These are phyloP conservation scores for Plenodomus biglobosus DNA, from an alignment of 2,329 filamentous ascomycete species.

Conservation along the genomic window DNA sequence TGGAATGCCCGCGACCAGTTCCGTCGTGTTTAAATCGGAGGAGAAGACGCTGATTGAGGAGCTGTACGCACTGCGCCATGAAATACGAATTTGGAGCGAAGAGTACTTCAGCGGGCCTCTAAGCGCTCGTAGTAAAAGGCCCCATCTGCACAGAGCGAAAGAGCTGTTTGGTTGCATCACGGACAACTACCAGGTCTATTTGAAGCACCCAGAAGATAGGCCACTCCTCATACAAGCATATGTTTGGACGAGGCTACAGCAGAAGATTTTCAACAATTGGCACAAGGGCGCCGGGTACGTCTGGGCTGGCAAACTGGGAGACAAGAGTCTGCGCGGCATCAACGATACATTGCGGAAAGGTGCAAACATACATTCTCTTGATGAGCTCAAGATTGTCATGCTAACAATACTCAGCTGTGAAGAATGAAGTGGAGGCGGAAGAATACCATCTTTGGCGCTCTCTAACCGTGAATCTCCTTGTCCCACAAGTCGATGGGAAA, in stretches of 20 bases:
- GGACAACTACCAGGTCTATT: conserved; percentile 39
- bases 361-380: conserved; percentile 8
- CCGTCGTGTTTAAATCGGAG: conserved; percentile 38
- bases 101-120: conserved; percentile 39
- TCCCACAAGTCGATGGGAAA: conserved; percentile 42
- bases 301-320: conserved; percentile 43
- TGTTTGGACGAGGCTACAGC: conserved; percentile 40
- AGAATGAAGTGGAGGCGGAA: conserved; percentile 40
- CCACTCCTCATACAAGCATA: conserved; percentile 43
- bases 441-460: conserved; percentile 43
- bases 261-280: conserved; percentile 42
- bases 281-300: conserved; percentile 41
- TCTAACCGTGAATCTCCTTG: conserved; percentile 40
- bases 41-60: conserved; percentile 42
- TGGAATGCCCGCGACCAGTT: conserved; percentile 29
- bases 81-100: conserved; percentile 41
- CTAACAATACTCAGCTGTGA: conserved; percentile 34
- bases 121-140: conserved; percentile 31
- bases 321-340: conserved; percentile 39
- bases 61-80: conserved; percentile 36
- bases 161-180: conserved; percentile 39
- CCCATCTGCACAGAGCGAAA: conserved; percentile 34
- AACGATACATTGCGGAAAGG: conserved; percentile 43
- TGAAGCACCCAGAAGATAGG: conserved; percentile 35
- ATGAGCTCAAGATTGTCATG: neutral